Conservation (phyloP, 768 basidiomycete species). For the Collybia sp. region DNA sequence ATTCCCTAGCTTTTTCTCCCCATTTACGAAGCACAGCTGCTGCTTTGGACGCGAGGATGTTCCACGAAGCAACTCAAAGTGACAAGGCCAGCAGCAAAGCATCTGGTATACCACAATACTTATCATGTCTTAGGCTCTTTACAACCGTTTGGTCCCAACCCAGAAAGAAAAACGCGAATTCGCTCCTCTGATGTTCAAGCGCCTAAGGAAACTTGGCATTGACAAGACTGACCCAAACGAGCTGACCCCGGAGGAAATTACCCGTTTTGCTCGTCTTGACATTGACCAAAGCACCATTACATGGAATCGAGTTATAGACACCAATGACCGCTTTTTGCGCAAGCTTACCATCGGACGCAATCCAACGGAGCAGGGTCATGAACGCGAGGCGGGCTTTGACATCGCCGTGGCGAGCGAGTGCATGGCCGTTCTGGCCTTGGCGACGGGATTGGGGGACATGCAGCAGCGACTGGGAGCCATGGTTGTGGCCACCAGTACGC, state of each 20-base stretch:
- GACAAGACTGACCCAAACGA: slow-evolving; percentile 90
- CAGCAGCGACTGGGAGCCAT: slow-evolving; percentile 87
- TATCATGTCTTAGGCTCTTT: slow-evolving; percentile 53
- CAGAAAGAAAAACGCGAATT: slow-evolving; percentile 96
- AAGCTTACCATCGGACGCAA: slow-evolving; percentile 92
- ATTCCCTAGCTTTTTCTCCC: neutral
- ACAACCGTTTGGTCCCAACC: slow-evolving; percentile 84
- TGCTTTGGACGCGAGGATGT: slow-evolving; percentile 93
- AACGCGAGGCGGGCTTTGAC: slow-evolving; percentile 90
- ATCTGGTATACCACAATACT: neutral
- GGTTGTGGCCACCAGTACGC: slow-evolving; percentile 94
- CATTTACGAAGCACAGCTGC: slow-evolving; percentile 55
- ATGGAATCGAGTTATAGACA: slow-evolving; percentile 97
- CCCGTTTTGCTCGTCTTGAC: slow-evolving; percentile 86
- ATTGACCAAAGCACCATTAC: slow-evolving; percentile 90
- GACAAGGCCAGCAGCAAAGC: slow-evolving; percentile 60
- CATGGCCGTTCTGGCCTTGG: slow-evolving; percentile 96
- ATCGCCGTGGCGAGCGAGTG: slow-evolving; percentile 96
- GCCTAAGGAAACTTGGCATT: slow-evolving; percentile 92
- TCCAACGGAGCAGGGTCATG: slow-evolving; percentile 83
- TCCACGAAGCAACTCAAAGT: slow-evolving; percentile 93
- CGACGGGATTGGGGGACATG: slow-evolving; percentile 89
- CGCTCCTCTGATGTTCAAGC: slow-evolving; percentile 93
- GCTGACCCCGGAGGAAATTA: slow-evolving; percentile 89
- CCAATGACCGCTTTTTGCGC: slow-evolving; percentile 95